A percentile compares a stretch with the other conserved stretches of the same genome.
Evolutionary conservation across 2,329 filamentous ascomycete species (phyloP).

Genomic region (Elsinoe fawcettii): DNA sequence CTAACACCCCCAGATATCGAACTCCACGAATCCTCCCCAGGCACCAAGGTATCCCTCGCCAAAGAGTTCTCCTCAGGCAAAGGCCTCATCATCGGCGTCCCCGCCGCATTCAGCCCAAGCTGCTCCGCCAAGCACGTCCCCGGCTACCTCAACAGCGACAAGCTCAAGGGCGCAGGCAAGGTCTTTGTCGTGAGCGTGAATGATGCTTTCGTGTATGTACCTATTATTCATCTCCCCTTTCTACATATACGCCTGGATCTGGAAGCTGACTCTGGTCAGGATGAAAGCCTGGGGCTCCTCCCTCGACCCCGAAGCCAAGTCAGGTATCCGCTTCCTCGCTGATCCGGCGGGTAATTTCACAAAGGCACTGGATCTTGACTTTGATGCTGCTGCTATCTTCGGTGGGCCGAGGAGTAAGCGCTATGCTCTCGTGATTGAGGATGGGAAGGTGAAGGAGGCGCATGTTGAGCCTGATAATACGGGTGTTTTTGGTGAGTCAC

Average conservation of each 20-base stretch:
- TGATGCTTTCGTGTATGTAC: conserved; percentile 75
- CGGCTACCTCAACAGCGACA: conserved; percentile 72
- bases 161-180: conserved; percentile 69
- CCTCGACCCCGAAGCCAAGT: conserved; percentile 66
- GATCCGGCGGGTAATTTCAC: conserved; percentile 76
- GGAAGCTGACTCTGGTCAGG: conserved; percentile 37
- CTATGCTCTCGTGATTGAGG: conserved; percentile 73
- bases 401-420: conserved; percentile 78
- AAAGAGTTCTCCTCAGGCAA: conserved; percentile 63
- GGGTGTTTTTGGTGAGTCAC: conserved; percentile 60
- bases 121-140: conserved; percentile 70
- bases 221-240: neutral
- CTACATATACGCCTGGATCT: neutral
- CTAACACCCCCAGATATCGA: conserved; percentile 46
- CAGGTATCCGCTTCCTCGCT: conserved; percentile 79
- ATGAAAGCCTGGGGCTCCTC: conserved; percentile 83
- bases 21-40: conserved; percentile 76
- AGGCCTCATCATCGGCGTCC: conserved; percentile 77
- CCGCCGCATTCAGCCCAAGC: conserved; percentile 48
- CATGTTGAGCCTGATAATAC: conserved; percentile 86
- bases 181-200: conserved; percentile 92
- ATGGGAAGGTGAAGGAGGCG: conserved; percentile 74
- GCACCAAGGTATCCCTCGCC: conserved; percentile 82
- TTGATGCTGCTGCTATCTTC: conserved; percentile 72
- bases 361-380: conserved; percentile 71